phyloP scores from a whole-genome alignment of 2,329 filamentous ascomycete species.

The Aureobasidium sp. region DNA sequence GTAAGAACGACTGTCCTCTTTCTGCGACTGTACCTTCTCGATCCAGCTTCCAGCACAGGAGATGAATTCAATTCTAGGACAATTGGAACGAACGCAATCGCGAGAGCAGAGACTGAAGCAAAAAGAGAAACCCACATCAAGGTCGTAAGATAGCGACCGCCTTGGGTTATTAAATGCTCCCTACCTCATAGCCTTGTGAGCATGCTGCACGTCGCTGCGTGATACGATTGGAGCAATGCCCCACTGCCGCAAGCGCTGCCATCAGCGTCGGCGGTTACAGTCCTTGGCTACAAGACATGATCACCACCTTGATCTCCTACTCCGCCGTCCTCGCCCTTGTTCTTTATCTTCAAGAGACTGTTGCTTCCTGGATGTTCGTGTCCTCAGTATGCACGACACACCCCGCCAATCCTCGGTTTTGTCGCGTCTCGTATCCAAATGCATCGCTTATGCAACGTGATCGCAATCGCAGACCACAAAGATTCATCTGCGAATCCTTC shows the following conservation, averaged over 20 bases:
- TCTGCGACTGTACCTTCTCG: neutral
- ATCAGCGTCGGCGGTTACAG: constrained; percentile 9
- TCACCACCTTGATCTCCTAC: neutral
- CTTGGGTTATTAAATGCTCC: neutral
- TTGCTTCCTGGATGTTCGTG: no score
- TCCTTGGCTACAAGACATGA: neutral
- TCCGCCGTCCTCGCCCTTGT: neutral
- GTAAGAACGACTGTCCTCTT: neutral
- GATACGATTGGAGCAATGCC: constrained; percentile 5
- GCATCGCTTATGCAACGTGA: neutral
- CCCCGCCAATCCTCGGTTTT: neutral
- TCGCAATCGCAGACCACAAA: neutral
- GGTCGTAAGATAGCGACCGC: neutral
- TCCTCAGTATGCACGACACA: neutral
- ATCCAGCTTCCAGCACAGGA: neutral
- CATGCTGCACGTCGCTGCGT: neutral
- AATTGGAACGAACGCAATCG: neutral
- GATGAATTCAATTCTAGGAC: neutral
- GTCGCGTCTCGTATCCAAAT: neutral
- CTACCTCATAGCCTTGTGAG: neutral
- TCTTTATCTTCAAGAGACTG: neutral
- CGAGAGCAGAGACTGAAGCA: neutral
- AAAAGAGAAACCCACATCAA: neutral
- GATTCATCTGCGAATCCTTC: neutral
- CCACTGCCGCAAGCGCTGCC: constrained; percentile 6